phyloP scores from a whole-genome alignment of 768 basidiomycete genomes.

The Serendipita indica region DNA sequence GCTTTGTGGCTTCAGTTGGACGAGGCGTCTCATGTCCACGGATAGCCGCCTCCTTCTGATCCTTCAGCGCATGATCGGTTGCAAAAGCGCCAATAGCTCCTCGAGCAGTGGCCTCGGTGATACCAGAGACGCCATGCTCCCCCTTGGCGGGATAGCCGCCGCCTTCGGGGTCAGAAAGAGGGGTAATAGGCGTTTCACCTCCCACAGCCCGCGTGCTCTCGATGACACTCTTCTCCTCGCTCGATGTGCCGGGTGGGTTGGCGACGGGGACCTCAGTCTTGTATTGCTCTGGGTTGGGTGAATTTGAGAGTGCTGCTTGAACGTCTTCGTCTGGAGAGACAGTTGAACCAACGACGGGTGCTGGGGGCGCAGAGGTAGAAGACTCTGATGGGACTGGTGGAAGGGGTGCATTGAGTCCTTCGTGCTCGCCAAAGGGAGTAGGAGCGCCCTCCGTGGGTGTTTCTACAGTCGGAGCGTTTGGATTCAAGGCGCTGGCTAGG shows the following conservation, averaged over 20 bases:
- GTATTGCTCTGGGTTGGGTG: neutral
- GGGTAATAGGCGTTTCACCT: neutral
- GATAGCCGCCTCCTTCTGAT: neutral
- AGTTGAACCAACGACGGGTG: neutral
- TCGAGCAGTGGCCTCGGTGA: neutral
- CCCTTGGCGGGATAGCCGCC: neutral
- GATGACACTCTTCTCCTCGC: neutral
- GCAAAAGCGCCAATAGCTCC: neutral
- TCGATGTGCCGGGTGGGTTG: neutral
- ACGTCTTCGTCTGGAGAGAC: neutral
- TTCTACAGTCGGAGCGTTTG: no score
- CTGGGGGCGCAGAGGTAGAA: neutral
- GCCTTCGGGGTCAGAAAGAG: neutral
- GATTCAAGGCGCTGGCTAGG: neutral
- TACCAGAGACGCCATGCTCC: neutral
- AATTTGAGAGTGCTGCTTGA: neutral
- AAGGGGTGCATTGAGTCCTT: neutral
- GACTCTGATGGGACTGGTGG: neutral
- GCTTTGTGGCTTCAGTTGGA: neutral
- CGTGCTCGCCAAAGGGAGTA: neutral
- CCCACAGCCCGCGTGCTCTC: constrained; percentile 2
- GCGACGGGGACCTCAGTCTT: neutral
- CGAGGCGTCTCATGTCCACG: neutral
- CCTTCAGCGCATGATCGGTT: neutral
- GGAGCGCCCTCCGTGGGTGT: neutral